Percentiles rank a stretch among this genome's conserved stretches.
These are phyloP conservation scores for Schizochytrium sp. DNA, from an alignment of 108 stramenopile species.

Conservation along the genomic window DNA sequence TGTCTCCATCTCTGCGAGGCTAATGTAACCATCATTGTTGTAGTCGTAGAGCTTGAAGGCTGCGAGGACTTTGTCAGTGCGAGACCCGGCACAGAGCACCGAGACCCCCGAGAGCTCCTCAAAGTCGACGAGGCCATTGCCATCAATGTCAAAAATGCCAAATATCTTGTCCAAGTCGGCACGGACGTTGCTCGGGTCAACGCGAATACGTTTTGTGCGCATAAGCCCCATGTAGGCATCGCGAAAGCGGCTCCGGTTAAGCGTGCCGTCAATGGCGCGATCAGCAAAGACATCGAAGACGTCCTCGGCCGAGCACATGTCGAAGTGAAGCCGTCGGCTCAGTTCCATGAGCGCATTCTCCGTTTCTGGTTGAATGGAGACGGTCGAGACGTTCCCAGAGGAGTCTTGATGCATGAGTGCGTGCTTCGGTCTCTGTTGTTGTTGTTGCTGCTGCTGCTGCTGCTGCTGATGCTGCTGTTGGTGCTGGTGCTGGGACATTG, in stretches of 20 bases:
- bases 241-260: background rate
- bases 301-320: background rate
- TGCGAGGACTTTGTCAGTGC: background rate
- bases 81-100: conserved; percentile 17
- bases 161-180: background rate
- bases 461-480: background rate
- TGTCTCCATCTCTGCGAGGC: background rate
- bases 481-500: background rate
- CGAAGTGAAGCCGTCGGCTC: background rate
- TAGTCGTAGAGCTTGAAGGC: background rate
- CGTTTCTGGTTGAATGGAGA: background rate
- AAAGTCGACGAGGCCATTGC: conserved; percentile 19
- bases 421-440: background rate
- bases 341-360: background rate
- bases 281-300: conserved; percentile 8
- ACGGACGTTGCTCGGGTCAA: background rate
- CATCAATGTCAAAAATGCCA: conserved; percentile 1
- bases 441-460: background rate
- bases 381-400: background rate
- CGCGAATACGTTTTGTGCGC: background rate
- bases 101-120: conserved; percentile 26
- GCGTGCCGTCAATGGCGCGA: background rate
- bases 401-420: background rate
- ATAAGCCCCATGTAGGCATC: background rate
- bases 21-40: conserved; percentile 9